Conservation (phyloP, 306 rosid species). For the Cicer arietinum region DNA sequence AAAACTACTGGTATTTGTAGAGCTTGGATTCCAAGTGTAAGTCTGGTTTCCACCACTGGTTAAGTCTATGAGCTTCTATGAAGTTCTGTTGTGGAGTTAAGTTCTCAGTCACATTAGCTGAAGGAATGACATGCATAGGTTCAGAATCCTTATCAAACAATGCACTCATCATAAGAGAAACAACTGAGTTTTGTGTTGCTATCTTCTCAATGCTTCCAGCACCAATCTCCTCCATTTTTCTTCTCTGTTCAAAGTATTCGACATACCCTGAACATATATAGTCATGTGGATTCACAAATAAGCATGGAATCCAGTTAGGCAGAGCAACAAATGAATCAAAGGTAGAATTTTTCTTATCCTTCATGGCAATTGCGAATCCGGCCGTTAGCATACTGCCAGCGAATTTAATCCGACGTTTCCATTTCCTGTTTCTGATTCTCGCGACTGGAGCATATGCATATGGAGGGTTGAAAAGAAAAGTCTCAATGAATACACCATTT, state of each 20-base stretch:
- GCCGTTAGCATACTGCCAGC: conserved; percentile 83
- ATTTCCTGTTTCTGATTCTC: conserved; percentile 65
- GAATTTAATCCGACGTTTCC: conserved; percentile 73
- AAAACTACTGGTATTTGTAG: conserved; percentile 54
- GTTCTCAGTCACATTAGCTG: conserved; percentile 66
- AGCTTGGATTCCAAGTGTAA: conserved; percentile 53
- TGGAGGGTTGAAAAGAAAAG: conserved; percentile 92
- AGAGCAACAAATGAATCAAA: conserved; percentile 63
- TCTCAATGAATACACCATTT: conserved; percentile 58
- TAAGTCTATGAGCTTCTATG: conserved; percentile 92
- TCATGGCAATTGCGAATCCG: conserved; percentile 76
- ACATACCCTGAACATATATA: conserved; percentile 75
- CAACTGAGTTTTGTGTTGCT: conserved; percentile 80
- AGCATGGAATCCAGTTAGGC: conserved; percentile 74
- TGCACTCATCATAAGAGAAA: conserved; percentile 67
- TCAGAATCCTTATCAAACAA: conserved; percentile 70
- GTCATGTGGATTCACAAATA: conserved; percentile 85
- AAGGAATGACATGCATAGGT: conserved; percentile 87
- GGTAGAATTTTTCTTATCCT: conserved; percentile 55
- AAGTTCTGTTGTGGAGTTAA: conserved; percentile 54
- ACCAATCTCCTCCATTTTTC: conserved; percentile 84
- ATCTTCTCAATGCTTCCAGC: conserved; percentile 77
- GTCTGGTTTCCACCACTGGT: conserved; percentile 90
- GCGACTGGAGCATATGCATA: conserved; percentile 85
- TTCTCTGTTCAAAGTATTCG: conserved; percentile 89